These are phyloP conservation scores for Pseudomassariella vexata DNA, from an alignment of 2,329 filamentous ascomycete genomes.

Conservation along the genomic window DNA sequence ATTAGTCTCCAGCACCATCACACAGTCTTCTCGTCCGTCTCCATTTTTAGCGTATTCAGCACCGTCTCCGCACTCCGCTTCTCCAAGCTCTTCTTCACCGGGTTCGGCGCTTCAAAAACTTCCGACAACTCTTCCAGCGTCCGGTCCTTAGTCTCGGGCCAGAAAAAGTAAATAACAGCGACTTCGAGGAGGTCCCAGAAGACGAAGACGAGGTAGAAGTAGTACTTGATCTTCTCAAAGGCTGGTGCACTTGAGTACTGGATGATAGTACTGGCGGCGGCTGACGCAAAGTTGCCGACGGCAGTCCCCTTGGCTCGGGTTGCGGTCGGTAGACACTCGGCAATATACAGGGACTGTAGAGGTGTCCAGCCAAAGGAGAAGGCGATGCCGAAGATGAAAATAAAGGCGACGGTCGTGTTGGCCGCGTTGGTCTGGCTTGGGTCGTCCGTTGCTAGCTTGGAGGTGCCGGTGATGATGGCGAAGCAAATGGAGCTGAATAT, in stretches of 20 bases:
- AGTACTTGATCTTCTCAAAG: conserved; percentile 30
- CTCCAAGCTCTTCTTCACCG: conserved; percentile 24
- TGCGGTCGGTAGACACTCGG: conserved; percentile 37
- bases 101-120: conserved; percentile 30
- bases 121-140: conserved; percentile 26
- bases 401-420: conserved; percentile 41
- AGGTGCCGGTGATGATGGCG: conserved; percentile 41
- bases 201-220: conserved; percentile 31
- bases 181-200: conserved; percentile 29
- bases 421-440: conserved; percentile 28
- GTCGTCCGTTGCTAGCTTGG: conserved; percentile 33
- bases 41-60: conserved; percentile 4
- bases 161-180: conserved; percentile 26
- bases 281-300: conserved; percentile 34
- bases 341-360: conserved; percentile 43
- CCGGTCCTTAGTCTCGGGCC: conserved; percentile 27
- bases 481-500: conserved; percentile 41
- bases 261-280: conserved; percentile 31
- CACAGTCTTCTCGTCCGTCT: conserved; percentile 6
- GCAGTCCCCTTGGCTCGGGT: conserved; percentile 40
- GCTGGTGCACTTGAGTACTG: conserved; percentile 38
- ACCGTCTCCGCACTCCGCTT: conserved; percentile 9
- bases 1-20: no score
- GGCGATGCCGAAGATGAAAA: conserved; percentile 46
- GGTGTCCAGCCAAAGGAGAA: conserved; percentile 48